phyloP scores from a whole-genome alignment of 2,329 filamentous ascomycete genomes.

The Raffaelea arxii region DNA sequence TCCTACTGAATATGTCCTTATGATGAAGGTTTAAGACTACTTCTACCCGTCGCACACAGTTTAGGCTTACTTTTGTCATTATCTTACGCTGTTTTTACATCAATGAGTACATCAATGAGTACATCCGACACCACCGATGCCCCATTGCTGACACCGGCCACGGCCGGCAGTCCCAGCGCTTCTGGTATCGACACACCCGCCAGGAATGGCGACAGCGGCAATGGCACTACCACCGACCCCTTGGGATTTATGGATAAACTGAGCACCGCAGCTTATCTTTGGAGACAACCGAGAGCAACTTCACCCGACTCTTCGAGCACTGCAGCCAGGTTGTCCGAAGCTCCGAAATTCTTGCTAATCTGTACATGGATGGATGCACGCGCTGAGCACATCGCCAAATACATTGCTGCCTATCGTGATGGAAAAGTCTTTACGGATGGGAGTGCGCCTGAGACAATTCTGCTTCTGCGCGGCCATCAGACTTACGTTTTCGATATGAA shows the following conservation, averaged over 20 bases:
- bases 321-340: neutral
- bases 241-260: conserved; percentile 28
- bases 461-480: conserved; percentile 34
- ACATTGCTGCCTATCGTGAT: conserved; percentile 32
- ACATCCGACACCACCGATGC: neutral
- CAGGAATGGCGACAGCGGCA: conserved; percentile 7
- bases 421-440: conserved; percentile 7
- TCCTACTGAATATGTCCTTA: too few species aligned
- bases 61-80: too few species aligned
- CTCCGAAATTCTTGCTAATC: conserved; percentile 37
- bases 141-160: neutral
- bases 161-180: neutral
- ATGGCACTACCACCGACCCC: conserved; percentile 10
- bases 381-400: conserved; percentile 42
- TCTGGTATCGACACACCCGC: neutral
- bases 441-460: conserved; percentile 31
- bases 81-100: too few species aligned
- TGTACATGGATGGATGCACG: conserved; percentile 41
- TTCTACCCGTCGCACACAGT: too few species aligned
- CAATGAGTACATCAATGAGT: too few species aligned
- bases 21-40: too few species aligned
- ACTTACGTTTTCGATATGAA: conserved; percentile 24
- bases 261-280: conserved; percentile 26
- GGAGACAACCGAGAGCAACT: conserved; percentile 17
- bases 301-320: too few species aligned